These are phyloP conservation scores for Nakataea oryzae DNA, from an alignment of 2,329 filamentous ascomycete genomes.

Conservation along the genomic window DNA sequence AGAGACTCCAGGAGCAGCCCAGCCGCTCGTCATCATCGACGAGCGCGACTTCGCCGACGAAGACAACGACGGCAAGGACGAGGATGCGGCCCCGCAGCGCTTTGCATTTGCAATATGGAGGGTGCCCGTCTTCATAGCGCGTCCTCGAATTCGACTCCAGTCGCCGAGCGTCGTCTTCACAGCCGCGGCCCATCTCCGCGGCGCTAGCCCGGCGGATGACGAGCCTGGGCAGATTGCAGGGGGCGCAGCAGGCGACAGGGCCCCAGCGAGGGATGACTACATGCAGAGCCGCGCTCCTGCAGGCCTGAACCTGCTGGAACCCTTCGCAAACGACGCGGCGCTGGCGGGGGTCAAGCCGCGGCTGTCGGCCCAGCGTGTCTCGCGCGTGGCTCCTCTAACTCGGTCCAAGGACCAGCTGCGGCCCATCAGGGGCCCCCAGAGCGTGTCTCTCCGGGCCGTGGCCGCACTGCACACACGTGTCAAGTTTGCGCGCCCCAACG, in stretches of 20 bases:
- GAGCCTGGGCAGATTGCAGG: slow-evolving; percentile 31
- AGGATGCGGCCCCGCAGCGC: slow-evolving; percentile 13
- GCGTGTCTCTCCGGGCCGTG: slow-evolving; percentile 51
- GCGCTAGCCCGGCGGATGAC: neutral
- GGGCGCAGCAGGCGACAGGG: slow-evolving; percentile 21
- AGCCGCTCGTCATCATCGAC: slow-evolving; percentile 13
- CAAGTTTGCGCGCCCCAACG: slow-evolving; percentile 56
- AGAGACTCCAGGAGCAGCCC: slow-evolving; percentile 3
- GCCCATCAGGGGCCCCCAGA: slow-evolving; percentile 53
- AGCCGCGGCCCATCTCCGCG: slow-evolving; percentile 43
- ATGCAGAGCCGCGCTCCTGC: slow-evolving; percentile 58
- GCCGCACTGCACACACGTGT: slow-evolving; percentile 65
- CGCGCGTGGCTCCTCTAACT: slow-evolving; percentile 59
- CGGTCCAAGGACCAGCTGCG: slow-evolving; percentile 50
- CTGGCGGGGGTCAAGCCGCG: slow-evolving; percentile 52
- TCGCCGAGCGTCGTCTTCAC: slow-evolving; percentile 56
- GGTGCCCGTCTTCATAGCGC: slow-evolving; percentile 42
- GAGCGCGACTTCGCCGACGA: slow-evolving; percentile 13
- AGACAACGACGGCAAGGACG: slow-evolving; percentile 11
- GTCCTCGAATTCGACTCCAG: slow-evolving; percentile 55
- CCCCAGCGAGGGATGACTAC: slow-evolving; percentile 46
- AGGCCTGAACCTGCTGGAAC: slow-evolving; percentile 66
- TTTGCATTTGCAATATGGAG: slow-evolving; percentile 51
- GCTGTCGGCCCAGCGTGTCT: slow-evolving; percentile 64
- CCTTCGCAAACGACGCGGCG: slow-evolving; percentile 56